Conservation (phyloP, 1,284 basidiomycete genomes). For the Trichosporon inkin region DNA sequence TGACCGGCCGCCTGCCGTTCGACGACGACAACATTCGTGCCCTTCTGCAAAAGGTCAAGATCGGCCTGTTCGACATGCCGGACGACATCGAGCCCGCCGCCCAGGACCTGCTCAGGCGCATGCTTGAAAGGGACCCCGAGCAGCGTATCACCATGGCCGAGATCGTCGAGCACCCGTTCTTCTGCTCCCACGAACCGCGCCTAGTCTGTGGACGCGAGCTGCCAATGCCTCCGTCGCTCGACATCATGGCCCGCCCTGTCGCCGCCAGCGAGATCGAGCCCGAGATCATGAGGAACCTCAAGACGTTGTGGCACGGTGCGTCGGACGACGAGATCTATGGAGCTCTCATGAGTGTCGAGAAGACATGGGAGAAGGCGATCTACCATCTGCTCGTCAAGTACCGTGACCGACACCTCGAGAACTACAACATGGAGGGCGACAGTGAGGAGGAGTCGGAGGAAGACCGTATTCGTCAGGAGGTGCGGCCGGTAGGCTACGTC, state of each 20-base stretch:
- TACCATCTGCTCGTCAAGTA: slow-evolving; percentile 81
- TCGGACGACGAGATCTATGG: slow-evolving; percentile 67
- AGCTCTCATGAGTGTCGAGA: slow-evolving; percentile 59
- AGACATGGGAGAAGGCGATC: slow-evolving; percentile 88
- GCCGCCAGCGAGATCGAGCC: slow-evolving; percentile 67
- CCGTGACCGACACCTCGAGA: slow-evolving; percentile 63
- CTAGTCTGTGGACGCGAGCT: slow-evolving; percentile 56
- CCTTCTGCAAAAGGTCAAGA: slow-evolving; percentile 77
- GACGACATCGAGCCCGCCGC: slow-evolving; percentile 69
- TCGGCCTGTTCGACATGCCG: slow-evolving; percentile 81
- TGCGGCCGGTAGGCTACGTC: slow-evolving; percentile 13
- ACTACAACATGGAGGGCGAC: slow-evolving; percentile 57
- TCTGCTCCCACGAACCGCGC: slow-evolving; percentile 62
- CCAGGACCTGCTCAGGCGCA: slow-evolving; percentile 74
- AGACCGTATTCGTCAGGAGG: slow-evolving; percentile 20
- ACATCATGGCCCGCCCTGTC: slow-evolving; percentile 65
- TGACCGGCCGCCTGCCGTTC: slow-evolving; percentile 89
- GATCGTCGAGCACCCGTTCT: slow-evolving; percentile 86
- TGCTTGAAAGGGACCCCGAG: slow-evolving; percentile 80
- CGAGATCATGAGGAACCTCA: slow-evolving; percentile 85
- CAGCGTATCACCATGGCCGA: slow-evolving; percentile 83
- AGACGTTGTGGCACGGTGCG: slow-evolving; percentile 80
- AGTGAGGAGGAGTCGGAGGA: slow-evolving; percentile 30
- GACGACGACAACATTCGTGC: slow-evolving; percentile 70
- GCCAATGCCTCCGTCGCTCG: slow-evolving; percentile 64